phyloP scores from a whole-genome alignment of 331 rosid genomes.

The Malus hybrid region DNA sequence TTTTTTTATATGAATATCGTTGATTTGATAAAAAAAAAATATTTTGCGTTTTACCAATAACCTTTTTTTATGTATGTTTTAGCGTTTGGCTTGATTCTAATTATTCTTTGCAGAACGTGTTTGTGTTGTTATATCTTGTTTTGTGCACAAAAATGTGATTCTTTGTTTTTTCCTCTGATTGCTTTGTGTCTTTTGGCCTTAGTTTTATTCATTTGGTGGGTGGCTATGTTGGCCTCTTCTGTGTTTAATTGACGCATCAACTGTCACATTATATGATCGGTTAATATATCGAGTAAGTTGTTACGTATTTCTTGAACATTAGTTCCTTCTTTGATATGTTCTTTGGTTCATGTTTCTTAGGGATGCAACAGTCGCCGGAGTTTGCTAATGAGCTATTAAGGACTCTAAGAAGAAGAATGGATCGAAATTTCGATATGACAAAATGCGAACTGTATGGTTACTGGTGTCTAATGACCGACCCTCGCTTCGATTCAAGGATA shows the following conservation, averaged over 20 bases:
- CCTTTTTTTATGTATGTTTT: neutral
- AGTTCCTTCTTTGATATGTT: neutral
- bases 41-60: too few species aligned
- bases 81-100: neutral
- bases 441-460: constrained; percentile 47
- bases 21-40: too few species aligned
- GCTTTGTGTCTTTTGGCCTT: neutral
- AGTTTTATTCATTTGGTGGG: neutral
- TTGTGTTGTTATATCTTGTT: neutral
- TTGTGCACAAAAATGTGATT: neutral
- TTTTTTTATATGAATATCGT: too few species aligned
- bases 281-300: neutral
- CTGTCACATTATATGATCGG: neutral
- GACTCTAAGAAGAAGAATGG: constrained; percentile 48
- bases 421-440: constrained; percentile 44
- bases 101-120: neutral
- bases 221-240: neutral
- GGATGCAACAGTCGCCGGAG: constrained; percentile 64
- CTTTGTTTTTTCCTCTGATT: neutral
- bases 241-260: neutral
- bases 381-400: constrained; percentile 60
- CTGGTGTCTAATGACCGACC: constrained; percentile 57
- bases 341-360: constrained; percentile 23
- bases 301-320: neutral
- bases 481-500: constrained; percentile 46